These are phyloP conservation scores for Exophiala sideris DNA, from an alignment of 2,329 filamentous ascomycete species.

Conservation along the genomic window DNA sequence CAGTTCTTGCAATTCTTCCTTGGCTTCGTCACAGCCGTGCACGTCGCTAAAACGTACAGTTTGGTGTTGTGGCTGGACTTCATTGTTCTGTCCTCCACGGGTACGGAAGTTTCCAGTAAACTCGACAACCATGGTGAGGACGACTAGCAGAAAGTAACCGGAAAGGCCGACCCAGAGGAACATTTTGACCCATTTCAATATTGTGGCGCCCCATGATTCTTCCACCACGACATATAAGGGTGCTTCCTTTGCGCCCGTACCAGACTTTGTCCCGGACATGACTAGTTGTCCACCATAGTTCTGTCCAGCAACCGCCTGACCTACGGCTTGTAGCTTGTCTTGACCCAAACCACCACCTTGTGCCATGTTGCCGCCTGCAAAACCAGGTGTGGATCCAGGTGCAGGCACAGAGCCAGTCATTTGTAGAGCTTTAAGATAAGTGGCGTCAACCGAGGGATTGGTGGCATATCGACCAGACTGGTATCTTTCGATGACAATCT, in stretches of 20 bases:
- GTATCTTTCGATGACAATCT: slow-evolving; percentile 87
- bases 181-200: slow-evolving; percentile 94
- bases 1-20: slow-evolving; percentile 94
- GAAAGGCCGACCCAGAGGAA: slow-evolving; percentile 72
- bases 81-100: slow-evolving; percentile 66
- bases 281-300: slow-evolving; percentile 58
- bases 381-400: slow-evolving; percentile 21
- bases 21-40: slow-evolving; percentile 95
- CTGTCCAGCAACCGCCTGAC: slow-evolving; percentile 74
- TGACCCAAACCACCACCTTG: slow-evolving; percentile 44
- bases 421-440: slow-evolving; percentile 73
- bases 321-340: slow-evolving; percentile 71
- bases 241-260: slow-evolving; percentile 69
- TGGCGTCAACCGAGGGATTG: slow-evolving; percentile 71
- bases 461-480: slow-evolving; percentile 80
- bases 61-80: slow-evolving; percentile 90
- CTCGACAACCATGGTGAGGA: slow-evolving; percentile 80
- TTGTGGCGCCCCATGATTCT: slow-evolving; percentile 71
- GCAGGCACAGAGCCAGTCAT: slow-evolving; percentile 48
- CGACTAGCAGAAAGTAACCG: slow-evolving; percentile 73
- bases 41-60: slow-evolving; percentile 89
- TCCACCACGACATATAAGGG: slow-evolving; percentile 97
- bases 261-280: slow-evolving; percentile 45
- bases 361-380: not conserved
- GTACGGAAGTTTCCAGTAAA: slow-evolving; percentile 66